These are phyloP conservation scores for Boeremia lycopersici DNA, from an alignment of 2,329 filamentous ascomycete genomes.

Conservation along the genomic window DNA sequence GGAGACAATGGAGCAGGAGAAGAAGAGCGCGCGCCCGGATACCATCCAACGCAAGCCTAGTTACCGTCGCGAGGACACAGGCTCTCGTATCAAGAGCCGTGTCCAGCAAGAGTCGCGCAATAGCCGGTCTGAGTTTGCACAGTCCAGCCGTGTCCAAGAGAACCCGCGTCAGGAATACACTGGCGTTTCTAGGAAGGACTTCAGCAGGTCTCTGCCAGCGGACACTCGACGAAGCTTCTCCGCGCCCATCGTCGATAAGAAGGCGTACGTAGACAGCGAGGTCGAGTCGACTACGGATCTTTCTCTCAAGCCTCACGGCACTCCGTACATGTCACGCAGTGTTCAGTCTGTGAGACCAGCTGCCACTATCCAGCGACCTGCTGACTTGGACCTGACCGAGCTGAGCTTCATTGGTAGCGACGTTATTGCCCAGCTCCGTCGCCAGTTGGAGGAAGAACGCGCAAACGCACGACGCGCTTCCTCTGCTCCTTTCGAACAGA, in stretches of 20 bases:
- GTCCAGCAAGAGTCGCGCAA: constrained; percentile 45
- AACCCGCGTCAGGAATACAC: constrained; percentile 35
- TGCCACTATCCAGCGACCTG: constrained; percentile 35
- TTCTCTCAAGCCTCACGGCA: constrained; percentile 43
- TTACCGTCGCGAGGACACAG: constrained; percentile 41
- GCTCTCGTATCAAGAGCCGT: constrained; percentile 40
- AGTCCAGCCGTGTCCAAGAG: constrained; percentile 24
- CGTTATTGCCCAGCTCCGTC: constrained; percentile 61
- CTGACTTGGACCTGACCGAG: constrained; percentile 53
- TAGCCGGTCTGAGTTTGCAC: constrained; percentile 31
- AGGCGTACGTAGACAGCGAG: constrained; percentile 32
- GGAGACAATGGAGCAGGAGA: constrained; percentile 33
- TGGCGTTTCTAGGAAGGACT: constrained; percentile 25
- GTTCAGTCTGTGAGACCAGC: constrained; percentile 23
- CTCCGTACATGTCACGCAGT: constrained; percentile 36
- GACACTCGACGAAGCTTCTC: constrained; percentile 37
- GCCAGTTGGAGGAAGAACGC: constrained; percentile 61
- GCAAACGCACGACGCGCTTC: constrained; percentile 46
- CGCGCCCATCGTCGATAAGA: constrained; percentile 35
- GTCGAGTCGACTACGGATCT: constrained; percentile 50
- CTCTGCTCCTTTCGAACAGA: constrained; percentile 32
- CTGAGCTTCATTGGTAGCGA: constrained; percentile 61
- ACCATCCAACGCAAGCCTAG: constrained; percentile 34
- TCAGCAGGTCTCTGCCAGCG: constrained; percentile 20
- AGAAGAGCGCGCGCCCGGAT: constrained; percentile 25